These are phyloP conservation scores for Rhizopogon vulgaris DNA, from an alignment of 768 basidiomycete species.

Conservation along the genomic window DNA sequence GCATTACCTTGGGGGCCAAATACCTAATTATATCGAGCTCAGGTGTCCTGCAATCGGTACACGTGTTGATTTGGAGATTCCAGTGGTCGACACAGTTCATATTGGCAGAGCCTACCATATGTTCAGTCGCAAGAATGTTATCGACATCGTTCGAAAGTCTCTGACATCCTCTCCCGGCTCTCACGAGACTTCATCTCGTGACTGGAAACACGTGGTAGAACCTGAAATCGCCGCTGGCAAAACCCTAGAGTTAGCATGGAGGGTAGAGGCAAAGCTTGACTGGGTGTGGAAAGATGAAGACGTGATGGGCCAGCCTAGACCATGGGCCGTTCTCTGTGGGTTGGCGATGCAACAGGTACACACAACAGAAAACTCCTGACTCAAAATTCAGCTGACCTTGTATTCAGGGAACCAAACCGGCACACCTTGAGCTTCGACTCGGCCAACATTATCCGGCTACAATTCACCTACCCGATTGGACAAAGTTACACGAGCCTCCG, in stretches of 20 bases:
- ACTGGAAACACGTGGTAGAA: constrained; percentile 60
- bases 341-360: constrained; percentile 66
- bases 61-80: constrained; percentile 65
- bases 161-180: constrained; percentile 35
- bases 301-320: constrained; percentile 51
- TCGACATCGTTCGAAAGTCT: constrained; percentile 54
- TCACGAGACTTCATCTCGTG: constrained; percentile 23
- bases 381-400: constrained; percentile 3
- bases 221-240: constrained; percentile 48
- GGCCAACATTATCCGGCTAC: constrained; percentile 59
- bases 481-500: constrained; percentile 63
- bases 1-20: constrained; percentile 63
- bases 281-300: constrained; percentile 81
- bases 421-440: constrained; percentile 68
- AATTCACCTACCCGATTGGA: constrained; percentile 34
- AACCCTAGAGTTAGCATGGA: constrained; percentile 73
- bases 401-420: constrained; percentile 32
- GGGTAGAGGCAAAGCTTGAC: constrained; percentile 64
- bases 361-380: constrained; percentile 2
- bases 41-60: constrained; percentile 62
- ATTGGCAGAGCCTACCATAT: constrained; percentile 36
- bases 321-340: constrained; percentile 74
- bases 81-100: constrained; percentile 36
- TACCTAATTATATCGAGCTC: constrained; percentile 69
- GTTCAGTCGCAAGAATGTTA: constrained; percentile 57